Evolutionary conservation across 805 yeast genomes (phyloP), one percentile per base, ranked within the genome.

Genomic region (Starmera quercuum): DNA sequence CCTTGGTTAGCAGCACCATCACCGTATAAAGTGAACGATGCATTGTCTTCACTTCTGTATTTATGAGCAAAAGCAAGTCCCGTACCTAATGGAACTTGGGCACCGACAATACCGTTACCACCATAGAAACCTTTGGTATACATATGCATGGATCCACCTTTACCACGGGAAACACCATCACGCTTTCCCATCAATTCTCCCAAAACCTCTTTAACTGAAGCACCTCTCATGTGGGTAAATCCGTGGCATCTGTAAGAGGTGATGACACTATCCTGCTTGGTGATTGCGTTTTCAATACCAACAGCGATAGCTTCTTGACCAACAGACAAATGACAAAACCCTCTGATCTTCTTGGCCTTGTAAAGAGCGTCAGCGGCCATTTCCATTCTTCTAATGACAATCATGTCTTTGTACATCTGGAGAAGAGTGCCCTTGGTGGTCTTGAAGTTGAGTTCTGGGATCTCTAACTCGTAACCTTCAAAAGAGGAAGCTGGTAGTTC

Each of bases 61-160:
- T 87, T 87, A 70, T 92, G 97, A 46, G 97, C 95, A 66, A 88
- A 92, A n/a, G 96, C 95, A 48, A 92, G 72, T 53, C 98, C 98
- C 36, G 96, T 86, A 59, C 98, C 98, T 52, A 92, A 74, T 44
- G 98, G 95, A 37, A 92, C 97, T 70, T 92, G 98, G 34, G 97
- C 98, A 61, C 98, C 98, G 36, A 92, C 98, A 62, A 92, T 92
- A 72, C 98, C 98, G 68, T 92, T 92, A 67, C 98, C 98, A 62
- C 98, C 98, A 65, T 82, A 92, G 73, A 92, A 92, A 41, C 94
- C 94, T 30, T 81, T 79, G 31, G 95, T 84, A 62, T 80, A 92
- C 88, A 92, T 84, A 71, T 92, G 98, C 98, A 92, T 92, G 46
- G 98, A 92, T 53, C 98, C 98, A 71, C 98, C 98, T 68, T 92